A percentile compares a stretch with the other conserved stretches of the same genome.
Conservation (phyloP, 1,284 basidiomycete genomes). For the Sporisorium iseilematis-ciliati region DNA sequence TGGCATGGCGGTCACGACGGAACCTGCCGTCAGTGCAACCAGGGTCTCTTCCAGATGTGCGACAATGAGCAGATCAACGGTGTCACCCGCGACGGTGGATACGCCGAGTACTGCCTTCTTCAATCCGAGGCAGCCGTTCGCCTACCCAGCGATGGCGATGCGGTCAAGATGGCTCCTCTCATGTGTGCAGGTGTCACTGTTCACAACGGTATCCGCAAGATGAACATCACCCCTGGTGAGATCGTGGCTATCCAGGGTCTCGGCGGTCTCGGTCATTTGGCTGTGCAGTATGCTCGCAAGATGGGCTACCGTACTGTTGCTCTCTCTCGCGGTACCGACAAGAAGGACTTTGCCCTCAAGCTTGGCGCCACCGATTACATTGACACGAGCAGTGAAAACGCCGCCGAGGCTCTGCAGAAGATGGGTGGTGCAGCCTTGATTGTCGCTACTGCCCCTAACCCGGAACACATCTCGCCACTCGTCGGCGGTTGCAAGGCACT, state of each 20-base stretch:
- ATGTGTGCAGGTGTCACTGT: constrained; percentile 71
- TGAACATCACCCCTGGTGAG: constrained; percentile 64
- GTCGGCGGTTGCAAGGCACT: constrained; percentile 68
- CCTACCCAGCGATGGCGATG: constrained; percentile 66
- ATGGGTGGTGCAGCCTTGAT: constrained; percentile 71
- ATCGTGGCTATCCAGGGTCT: constrained; percentile 71
- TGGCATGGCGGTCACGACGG: constrained; percentile 65
- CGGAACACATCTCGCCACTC: constrained; percentile 66
- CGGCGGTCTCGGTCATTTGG: constrained; percentile 71
- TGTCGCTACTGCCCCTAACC: constrained; percentile 69
- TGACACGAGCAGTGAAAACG: constrained; percentile 58
- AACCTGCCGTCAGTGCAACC: constrained; percentile 63
- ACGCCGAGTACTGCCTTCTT: constrained; percentile 52
- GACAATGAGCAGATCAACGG: constrained; percentile 56
- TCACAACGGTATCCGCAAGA: constrained; percentile 70
- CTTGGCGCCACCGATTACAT: constrained; percentile 71
- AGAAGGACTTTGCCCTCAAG: constrained; percentile 68
- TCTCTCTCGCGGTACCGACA: constrained; percentile 65
- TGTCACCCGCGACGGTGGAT: constrained; percentile 59
- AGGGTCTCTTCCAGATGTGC: constrained; percentile 61
- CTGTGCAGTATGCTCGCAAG: constrained; percentile 67
- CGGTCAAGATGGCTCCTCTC: constrained; percentile 71
- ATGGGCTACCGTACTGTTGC: constrained; percentile 70
- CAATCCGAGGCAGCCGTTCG: constrained; percentile 69
- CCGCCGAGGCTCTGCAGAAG: constrained; percentile 69